These are phyloP conservation scores for Penicillium sp. DNA, from an alignment of 2,329 filamentous ascomycete species.

Conservation along the genomic window DNA sequence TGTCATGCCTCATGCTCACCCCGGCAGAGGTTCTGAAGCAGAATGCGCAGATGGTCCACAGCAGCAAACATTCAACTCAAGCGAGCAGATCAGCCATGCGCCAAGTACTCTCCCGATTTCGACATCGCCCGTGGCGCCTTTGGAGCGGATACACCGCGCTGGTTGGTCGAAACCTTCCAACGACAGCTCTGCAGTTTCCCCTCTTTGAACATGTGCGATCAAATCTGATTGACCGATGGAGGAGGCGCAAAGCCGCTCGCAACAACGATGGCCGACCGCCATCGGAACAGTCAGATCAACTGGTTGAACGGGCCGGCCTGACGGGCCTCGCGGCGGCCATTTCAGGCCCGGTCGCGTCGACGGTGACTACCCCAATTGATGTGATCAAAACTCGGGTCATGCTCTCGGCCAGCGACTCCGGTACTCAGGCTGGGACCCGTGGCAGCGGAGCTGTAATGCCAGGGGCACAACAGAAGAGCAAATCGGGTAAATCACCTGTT, in stretches of 20 bases:
- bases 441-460: constrained; percentile 1
- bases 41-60: constrained; percentile 72
- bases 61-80: neutral
- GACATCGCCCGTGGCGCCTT: constrained; percentile 52
- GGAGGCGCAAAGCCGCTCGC: constrained; percentile 26
- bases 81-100: constrained; percentile 49
- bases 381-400: constrained; percentile 89
- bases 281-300: constrained; percentile 23
- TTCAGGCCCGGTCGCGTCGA: constrained; percentile 70
- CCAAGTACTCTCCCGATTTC: constrained; percentile 56
- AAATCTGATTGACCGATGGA: constrained; percentile 47
- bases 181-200: constrained; percentile 84
- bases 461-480: neutral
- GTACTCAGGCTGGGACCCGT: neutral
- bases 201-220: constrained; percentile 70
- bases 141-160: constrained; percentile 76
- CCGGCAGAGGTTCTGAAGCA: constrained; percentile 91
- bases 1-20: constrained; percentile 80
- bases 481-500: constrained; percentile 47
- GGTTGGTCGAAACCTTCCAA: constrained; percentile 77
- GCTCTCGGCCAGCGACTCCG: constrained; percentile 56
- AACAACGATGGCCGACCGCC: constrained; percentile 1
- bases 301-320: constrained; percentile 65
- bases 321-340: constrained; percentile 70
- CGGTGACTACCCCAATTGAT: constrained; percentile 83